Evolutionary conservation across 1,139 yeast genomes (phyloP), one percentile per base, ranked within the genome.

Genomic region (Saccharomyces hybrid): DNA sequence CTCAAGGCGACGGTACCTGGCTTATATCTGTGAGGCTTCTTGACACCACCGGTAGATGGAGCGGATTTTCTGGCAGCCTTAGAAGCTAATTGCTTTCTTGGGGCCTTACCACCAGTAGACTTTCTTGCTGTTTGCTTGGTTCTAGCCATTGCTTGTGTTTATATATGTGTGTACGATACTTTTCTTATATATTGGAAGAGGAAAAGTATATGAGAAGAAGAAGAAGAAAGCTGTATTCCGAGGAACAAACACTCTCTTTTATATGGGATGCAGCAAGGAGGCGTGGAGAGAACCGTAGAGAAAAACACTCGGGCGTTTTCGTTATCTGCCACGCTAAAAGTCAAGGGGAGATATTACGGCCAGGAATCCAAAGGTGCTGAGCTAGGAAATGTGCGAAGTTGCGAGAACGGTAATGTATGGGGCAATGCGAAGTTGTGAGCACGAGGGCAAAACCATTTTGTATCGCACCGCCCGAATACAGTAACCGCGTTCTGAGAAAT

Each of bases 1-100:
- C 96, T 90, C 75, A 90, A 87, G 71, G 97, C 97, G 73, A 90
- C 97, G 73, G 97, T 90, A 89, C 97, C 97, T 76, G 97, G 97
- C 91, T 89, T 90, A 81, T 90, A 90, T 86, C 97, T 88, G 89
- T 90, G 97, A 68, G 97, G 96, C 83, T 90, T 90, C 90, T 90
- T 90, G 75, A 90, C 97, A 84, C 96, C 97, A 75, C 96, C 96
- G 64, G 96, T 84, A 63, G 96, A 81, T 80, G 95, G 91, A 57
- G 96, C 96, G 56, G 97, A 89, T 79, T 90, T 90, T 84, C 97
- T 86, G 69, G 97, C 97, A 70, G 96, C 96, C 86, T 90, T 90
- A 67, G 97, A 89, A 71, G 97, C 96, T 73, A 91, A 84, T 80
- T 89, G 96, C 82, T 90, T 90, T 86, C 97, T 88, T 83, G 98